Evolutionary conservation across 192 early-diverging fungal species (phyloP).

Genomic region (Coemansia sp.): DNA sequence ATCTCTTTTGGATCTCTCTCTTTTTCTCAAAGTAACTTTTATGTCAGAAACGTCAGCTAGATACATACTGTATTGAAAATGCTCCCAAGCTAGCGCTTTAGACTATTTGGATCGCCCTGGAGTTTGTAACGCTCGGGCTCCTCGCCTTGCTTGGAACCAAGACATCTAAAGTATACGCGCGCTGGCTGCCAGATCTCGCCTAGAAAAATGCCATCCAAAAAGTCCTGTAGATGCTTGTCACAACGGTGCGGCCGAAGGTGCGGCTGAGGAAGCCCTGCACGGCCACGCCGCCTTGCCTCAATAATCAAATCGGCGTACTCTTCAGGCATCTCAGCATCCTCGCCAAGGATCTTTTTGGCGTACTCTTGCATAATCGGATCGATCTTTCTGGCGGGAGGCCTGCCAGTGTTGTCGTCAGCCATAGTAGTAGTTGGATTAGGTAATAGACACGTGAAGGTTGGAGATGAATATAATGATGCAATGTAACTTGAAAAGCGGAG

Average conservation of each 20-base stretch:
- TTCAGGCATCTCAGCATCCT: conserved; percentile 39
- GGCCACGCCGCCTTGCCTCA: conserved; percentile 45
- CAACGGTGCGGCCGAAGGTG: conserved; percentile 51
- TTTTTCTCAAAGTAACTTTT: conserved; percentile 4
- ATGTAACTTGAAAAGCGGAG: too few species aligned
- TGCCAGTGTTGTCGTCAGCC: background rate
- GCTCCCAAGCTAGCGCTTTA: conserved; percentile 15
- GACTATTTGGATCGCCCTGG: conserved; percentile 24
- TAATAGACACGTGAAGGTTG: background rate
- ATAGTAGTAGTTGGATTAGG: background rate
- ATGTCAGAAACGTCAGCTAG: background rate
- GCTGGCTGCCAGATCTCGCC: conserved; percentile 35
- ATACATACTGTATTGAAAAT: background rate
- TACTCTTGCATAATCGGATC: conserved; percentile 46
- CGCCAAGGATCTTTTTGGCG: conserved; percentile 47
- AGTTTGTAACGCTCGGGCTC: conserved; percentile 54
- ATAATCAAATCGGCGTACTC: conserved; percentile 41
- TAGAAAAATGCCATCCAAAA: conserved; percentile 48
- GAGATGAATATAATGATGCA: background rate
- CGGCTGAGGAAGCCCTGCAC: conserved; percentile 50
- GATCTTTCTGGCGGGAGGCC: conserved; percentile 8
- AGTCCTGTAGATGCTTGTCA: conserved; percentile 53
- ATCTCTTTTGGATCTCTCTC: background rate
- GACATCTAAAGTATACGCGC: conserved; percentile 44
- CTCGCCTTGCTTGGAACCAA: conserved; percentile 45